Conservation (phyloP, 2,329 filamentous ascomycete species). For the Aspergillus unguis region DNA sequence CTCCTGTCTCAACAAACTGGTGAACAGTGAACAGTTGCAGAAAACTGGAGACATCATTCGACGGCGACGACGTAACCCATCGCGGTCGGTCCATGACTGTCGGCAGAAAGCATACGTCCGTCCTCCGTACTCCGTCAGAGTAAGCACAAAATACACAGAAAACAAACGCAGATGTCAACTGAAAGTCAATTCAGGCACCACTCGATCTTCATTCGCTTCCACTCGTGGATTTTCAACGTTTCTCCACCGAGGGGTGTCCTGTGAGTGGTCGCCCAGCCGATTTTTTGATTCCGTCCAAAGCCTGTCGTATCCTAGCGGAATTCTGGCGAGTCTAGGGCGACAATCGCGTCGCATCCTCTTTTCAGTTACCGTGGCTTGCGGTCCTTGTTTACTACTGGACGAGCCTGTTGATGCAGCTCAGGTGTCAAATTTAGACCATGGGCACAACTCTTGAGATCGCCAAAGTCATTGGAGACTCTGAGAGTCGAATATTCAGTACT, state of each 20-base stretch:
- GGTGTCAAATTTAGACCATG: neutral
- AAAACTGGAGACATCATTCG: neutral
- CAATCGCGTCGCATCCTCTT: slow-evolving; percentile 3
- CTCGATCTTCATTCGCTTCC: slow-evolving; percentile 21
- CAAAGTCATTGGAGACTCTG: too few relatives aligned
- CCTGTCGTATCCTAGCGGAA: slow-evolving; percentile 7
- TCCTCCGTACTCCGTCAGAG: too few relatives aligned
- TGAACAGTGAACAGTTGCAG: neutral
- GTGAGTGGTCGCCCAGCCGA: slow-evolving; percentile 11
- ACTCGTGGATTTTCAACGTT: slow-evolving; percentile 15
- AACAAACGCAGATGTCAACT: neutral
- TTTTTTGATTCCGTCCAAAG: neutral
- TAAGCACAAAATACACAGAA: neutral
- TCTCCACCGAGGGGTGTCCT: slow-evolving; percentile 9
- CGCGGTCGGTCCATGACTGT: neutral
- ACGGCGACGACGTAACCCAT: neutral
- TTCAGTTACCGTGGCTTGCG: neutral
- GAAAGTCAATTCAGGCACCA: slow-evolving; percentile 17
- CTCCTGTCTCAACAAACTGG: neutral
- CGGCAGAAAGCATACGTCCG: too few relatives aligned
- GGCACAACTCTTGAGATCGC: too few relatives aligned
- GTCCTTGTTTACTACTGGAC: neutral
- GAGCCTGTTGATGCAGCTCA: neutral
- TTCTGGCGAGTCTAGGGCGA: slow-evolving; percentile 11
- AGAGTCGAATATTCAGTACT: too few relatives aligned